These are phyloP conservation scores for Colletotrichum cereale DNA, from an alignment of 2,329 filamentous ascomycete genomes.

Conservation along the genomic window DNA sequence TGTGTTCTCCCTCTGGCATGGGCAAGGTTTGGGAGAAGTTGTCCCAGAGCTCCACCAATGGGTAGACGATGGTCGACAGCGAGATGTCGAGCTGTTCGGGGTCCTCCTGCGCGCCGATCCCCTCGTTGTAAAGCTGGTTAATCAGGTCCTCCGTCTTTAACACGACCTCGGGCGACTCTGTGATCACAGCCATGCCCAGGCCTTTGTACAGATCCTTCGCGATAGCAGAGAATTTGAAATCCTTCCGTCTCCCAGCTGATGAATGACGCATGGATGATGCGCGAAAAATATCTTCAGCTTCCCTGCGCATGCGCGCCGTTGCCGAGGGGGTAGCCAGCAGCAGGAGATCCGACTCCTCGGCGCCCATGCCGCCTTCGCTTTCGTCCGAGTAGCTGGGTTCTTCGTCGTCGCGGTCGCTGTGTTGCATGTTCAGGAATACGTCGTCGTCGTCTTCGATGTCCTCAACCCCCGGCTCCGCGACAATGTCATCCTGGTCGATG, in stretches of 20 bases:
- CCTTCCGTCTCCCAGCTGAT: constrained; percentile 59
- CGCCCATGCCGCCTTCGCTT: constrained; percentile 43
- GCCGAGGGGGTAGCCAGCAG: constrained; percentile 68
- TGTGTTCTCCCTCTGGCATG: constrained; percentile 64
- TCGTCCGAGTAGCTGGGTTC: constrained; percentile 41
- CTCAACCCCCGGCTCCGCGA: constrained; percentile 54
- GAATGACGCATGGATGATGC: constrained; percentile 62
- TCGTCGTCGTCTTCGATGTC: constrained; percentile 59
- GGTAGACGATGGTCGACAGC: constrained; percentile 65
- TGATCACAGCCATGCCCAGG: constrained; percentile 69
- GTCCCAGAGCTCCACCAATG: constrained; percentile 68
- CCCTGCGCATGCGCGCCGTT: constrained; percentile 63
- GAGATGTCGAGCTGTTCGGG: constrained; percentile 68
- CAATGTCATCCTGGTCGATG: constrained; percentile 50
- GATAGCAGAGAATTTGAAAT: constrained; percentile 76
- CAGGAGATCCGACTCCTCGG: constrained; percentile 64
- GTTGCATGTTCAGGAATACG: constrained; percentile 63
- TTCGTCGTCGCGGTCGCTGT: constrained; percentile 48
- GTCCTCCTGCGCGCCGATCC: constrained; percentile 68
- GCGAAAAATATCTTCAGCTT: constrained; percentile 69
- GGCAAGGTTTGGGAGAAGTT: constrained; percentile 63
- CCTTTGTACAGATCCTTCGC: constrained; percentile 77
- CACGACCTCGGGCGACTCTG: constrained; percentile 79
- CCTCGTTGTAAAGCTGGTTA: constrained; percentile 72
- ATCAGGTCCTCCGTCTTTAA: constrained; percentile 81